phyloP scores from a whole-genome alignment of 805 yeast genomes.

The Cephaloascus fragrans region DNA sequence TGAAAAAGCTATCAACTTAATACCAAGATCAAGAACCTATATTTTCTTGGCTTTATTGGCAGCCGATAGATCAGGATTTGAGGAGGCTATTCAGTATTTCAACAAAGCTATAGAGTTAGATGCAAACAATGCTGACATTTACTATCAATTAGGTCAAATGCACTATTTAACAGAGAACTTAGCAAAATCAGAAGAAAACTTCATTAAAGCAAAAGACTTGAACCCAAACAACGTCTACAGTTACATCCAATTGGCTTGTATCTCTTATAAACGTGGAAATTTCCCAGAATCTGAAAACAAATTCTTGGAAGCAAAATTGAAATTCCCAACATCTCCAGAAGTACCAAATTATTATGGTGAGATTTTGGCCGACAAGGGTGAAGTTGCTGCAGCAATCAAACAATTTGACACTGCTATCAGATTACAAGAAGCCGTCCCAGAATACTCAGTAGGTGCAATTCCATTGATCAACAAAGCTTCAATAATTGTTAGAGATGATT shows the following conservation, averaged over 20 bases:
- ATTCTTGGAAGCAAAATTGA: slow-evolving; percentile 60
- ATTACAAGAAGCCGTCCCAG: slow-evolving; percentile 62
- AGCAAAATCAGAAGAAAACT: slow-evolving; percentile 61
- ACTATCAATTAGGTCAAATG: slow-evolving; percentile 93
- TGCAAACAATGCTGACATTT: slow-evolving; percentile 68
- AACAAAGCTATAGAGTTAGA: slow-evolving; percentile 60
- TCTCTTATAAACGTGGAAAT: slow-evolving; percentile 71
- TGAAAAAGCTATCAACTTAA: slow-evolving; percentile 51
- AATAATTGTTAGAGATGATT: slow-evolving; percentile 45
- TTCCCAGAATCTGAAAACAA: slow-evolving; percentile 49
- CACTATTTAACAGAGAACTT: slow-evolving; percentile 73
- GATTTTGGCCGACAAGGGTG: slow-evolving; percentile 75
- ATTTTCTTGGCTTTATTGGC: slow-evolving; percentile 73
- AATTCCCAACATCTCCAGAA: slow-evolving; percentile 82
- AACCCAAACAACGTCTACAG: slow-evolving; percentile 75
- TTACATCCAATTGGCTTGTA: slow-evolving; percentile 87
- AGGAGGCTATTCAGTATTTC: slow-evolving; percentile 56
- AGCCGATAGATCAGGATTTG: slow-evolving; percentile 66
- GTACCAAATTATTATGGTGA: slow-evolving; percentile 95
- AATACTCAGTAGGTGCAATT: slow-evolving; percentile 74
- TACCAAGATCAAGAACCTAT: slow-evolving; percentile 75
- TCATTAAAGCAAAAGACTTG: slow-evolving; percentile 63
- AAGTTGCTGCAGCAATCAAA: slow-evolving; percentile 58
- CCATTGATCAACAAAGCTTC: slow-evolving; percentile 89
- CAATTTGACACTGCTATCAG: slow-evolving; percentile 83